Evolutionary conservation across 768 basidiomycete species (phyloP).

Genomic region (Boletus sp.): DNA sequence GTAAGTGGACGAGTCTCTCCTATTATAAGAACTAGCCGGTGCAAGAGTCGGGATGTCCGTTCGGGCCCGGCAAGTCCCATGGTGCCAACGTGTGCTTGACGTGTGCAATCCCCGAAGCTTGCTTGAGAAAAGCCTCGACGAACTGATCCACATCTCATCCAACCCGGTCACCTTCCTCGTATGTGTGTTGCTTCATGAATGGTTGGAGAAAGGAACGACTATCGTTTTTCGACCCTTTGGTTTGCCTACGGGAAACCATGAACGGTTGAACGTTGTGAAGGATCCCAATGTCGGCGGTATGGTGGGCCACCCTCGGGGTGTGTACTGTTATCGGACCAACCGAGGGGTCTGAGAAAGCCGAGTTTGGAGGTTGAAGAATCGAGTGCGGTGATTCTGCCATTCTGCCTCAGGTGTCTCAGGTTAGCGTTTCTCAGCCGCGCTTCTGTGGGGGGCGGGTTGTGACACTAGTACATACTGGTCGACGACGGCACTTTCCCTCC

Average conservation of each 20-base stretch:
- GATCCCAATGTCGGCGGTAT: not conserved
- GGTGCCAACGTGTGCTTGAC: not conserved
- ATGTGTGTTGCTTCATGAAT: not conserved
- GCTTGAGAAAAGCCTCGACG: not conserved
- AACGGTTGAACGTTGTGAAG: not conserved
- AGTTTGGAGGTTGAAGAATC: not conserved
- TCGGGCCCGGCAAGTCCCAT: not conserved
- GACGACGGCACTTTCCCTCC: not conserved
- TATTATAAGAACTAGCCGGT: not conserved
- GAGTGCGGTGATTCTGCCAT: not conserved
- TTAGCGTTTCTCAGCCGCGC: conserved; percentile 1
- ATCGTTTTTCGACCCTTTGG: no score
- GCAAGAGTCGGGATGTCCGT: not conserved
- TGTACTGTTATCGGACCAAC: conserved; percentile 4
- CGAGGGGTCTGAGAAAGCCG: conserved; percentile 15
- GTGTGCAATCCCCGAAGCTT: not conserved
- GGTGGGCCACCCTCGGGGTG: not conserved
- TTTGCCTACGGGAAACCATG: not conserved
- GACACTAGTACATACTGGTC: not conserved
- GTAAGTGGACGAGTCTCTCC: not conserved
- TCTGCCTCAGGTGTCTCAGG: not conserved
- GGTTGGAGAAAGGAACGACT: not conserved
- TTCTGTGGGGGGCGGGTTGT: not conserved
- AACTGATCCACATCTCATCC: not conserved
- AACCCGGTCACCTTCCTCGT: not conserved